Base-by-base conservation (phyloP, 805 yeast genomes). In the Metschnikowia amazonensis region DNA sequence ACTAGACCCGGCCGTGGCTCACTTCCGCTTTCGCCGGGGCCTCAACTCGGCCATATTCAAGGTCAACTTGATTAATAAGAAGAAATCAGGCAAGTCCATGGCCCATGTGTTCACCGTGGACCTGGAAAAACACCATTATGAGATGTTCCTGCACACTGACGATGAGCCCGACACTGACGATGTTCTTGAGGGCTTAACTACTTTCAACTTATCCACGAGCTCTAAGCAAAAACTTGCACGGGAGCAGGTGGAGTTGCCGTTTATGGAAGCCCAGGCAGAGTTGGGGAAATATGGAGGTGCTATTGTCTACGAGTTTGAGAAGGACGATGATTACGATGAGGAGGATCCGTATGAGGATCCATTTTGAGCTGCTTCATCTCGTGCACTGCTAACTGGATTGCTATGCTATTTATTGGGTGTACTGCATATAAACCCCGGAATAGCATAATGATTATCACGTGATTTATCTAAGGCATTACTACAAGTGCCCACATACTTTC, bases 291-390 rank as follows among this genome's bases (percentile, higher is more conserved):
- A 60, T 16, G 96, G 96, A 44, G 97, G 98, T 16, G 97, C 99
- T 1, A 90, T 94, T 54, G 95, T 92, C 3, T 92, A 92, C 60
- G 94, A 94, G 60, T 94, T 82, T 61, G 98, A 94, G 58, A 88
- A 90, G 60, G 98, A 92, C 63, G 99, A 92, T 62, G 99, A 92
- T 64, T 92, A 90, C 60, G 99, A 92, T 60, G 99, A 92, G 63
- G 98, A 94, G 57, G 99, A 92, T 65, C 97, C 98, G 0, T 92
- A 83, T 59, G 99, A 92, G 62, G 98, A 92, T 60, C 98, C 98
- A 5, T 89, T 89, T 59, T 89, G 65, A 25, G n/a, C n/a, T n/a
- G n/a, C n/a, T n/a, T n/a, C n/a, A n/a, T n/a, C n/a, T n/a, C n/a
- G n/a, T n/a, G n/a, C n/a, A n/a, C n/a, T n/a, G n/a, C n/a, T n/a